Evolutionary conservation across 1,284 basidiomycete genomes (phyloP), one percentile per base, ranked within the genome.

Genomic region (Porogramme epimiltina): DNA sequence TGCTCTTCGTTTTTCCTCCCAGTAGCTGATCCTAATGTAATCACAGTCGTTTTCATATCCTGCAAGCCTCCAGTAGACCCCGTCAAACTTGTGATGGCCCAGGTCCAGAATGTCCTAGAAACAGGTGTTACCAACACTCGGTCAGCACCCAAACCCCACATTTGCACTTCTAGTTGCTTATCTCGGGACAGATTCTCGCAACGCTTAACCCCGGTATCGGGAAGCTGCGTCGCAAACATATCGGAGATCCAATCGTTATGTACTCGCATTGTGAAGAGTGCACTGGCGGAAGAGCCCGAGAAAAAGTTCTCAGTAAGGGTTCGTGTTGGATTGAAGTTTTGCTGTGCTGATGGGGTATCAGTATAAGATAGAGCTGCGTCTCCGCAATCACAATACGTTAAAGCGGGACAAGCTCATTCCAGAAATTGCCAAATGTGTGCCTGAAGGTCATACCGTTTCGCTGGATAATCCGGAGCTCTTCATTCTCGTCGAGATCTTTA

Each of bases 401-500:
- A 62, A 78, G 8, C 78, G 85, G 10, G 73, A 77, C 44, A 70
- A 64, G 5, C 68, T 91, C 22, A 84, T 91, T 24, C 76, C 88
- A 50, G 77, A 79, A 45, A 73, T 92, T 24, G 90, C 85, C 0
- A 75, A 78, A 55, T 87, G 84, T 59, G 80, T 91, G 16, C 89
- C 89, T 0, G 71, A 74, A 47, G 77, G 74, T 9, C 85, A 87
- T 58, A 78, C 69, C 4, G 90, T 92, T 15, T 78, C 87, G 48
- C 70, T 92, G 15, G 76, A 79, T 25, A 69, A 84, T 55, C 84
- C 90, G 0, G 79, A 87, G 40, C 67, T 89, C 2, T 89, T 89
- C 54, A 78, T 92, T 42, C 75, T 92, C 6, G 81, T 91, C 3
- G 89, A 92, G 62, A 75, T 92, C 10, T 91, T 91, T 76, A 92